Base-by-base conservation (phyloP, 164 flowering plant genomes). In the Tetracentron sinense region DNA sequence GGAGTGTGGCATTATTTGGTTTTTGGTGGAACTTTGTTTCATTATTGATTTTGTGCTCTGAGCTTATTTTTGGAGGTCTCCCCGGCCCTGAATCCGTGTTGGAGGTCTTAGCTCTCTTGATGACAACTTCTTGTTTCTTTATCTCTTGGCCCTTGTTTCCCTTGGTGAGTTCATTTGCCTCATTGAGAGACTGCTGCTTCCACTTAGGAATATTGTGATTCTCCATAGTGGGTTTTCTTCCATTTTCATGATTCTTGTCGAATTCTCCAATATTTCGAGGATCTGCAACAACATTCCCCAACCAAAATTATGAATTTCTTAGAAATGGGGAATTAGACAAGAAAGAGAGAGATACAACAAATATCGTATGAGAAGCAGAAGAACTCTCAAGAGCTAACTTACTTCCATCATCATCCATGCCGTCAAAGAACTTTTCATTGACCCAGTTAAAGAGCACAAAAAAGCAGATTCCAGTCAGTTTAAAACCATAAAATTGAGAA, bases 401-500 rank as follows among this genome's bases (percentile, higher is more conserved):
- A 94, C 98, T 89, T 94, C 90, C 95, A 78, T 85, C 86, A 73
- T 89, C 97, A 75, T 94, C 97, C 90, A 94, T 82, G 61, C 89
- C 96, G 47, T 94, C 97, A 64, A 91, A 94, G 81, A 94, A 86
- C 97, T 94, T 75, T 70, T 35, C 49, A 29, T 22, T 23, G 33
- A 42, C 23, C 58, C 28, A 68, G 49, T 30, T 23, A 25, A 35
- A 59, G 56, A 57, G 59, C 60, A 54, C 35, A 51, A 29, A 57
- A 51, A 65, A 78, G 44, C 29, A 66, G 25, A 62, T 54, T 35
- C 56, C 28, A 58, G 74, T 83, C 75, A 81, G 78, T 56, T 56
- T 26, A 25, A 14, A 60, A 6, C 2, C 42, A 46, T 26, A 23
- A 54, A 20, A 10, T 11, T 21, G 35, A 2, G n/a, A 29, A 26